Base-by-base conservation (phyloP, 768 basidiomycete genomes). In the Fomitopsis serialis region DNA sequence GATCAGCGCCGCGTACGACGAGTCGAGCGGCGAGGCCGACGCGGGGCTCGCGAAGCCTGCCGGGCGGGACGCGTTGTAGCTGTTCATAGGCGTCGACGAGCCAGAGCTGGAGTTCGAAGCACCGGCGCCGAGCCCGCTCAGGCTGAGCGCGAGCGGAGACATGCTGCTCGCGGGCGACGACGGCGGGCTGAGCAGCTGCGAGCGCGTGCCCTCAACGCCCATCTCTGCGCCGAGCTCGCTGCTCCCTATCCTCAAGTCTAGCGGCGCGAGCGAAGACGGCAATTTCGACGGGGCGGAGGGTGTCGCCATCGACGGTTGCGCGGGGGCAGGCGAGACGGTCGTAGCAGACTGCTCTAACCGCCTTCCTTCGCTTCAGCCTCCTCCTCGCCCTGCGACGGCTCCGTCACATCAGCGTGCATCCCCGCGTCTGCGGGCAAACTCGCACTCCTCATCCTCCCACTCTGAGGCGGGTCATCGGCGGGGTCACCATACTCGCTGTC, bases 1-100 rank as follows among this genome's bases (percentile, higher is more conserved):
- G 47, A 86, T 78, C 54, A 86, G 80, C 22, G 82, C 81, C 50
- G 84, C 76, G 60, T 85, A 85, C 15, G 69, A 67, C 25, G 70
- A 63, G 42, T 71, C 68, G 73, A 52, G 59, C 44, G 44, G 21
- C 10, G 44, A 23, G 6, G 44, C 17, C 44, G 24, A 7, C 24
- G 22, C 24, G 13, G 44, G 21, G 12, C 9, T 45, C 22, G 22
- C 9, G 44, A 13, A 21, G 21, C 13, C 44, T 11, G 21, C 6
- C 9, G 44, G 22, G 21, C 44, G 21, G 12, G 44, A 7, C 37
- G 29, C 29, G 37, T 5, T n/a, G n/a, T n/a, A n/a, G n/a, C n/a
- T 40, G 37, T 40, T 19, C 37, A 15, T 40, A 15, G 37, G 37
- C 37, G 37, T 40, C 37, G 37, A 17, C 37, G 37, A 40, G 7